phyloP scores from a whole-genome alignment of 2,329 filamentous ascomycete species.

The Aplosporella prunicola region DNA sequence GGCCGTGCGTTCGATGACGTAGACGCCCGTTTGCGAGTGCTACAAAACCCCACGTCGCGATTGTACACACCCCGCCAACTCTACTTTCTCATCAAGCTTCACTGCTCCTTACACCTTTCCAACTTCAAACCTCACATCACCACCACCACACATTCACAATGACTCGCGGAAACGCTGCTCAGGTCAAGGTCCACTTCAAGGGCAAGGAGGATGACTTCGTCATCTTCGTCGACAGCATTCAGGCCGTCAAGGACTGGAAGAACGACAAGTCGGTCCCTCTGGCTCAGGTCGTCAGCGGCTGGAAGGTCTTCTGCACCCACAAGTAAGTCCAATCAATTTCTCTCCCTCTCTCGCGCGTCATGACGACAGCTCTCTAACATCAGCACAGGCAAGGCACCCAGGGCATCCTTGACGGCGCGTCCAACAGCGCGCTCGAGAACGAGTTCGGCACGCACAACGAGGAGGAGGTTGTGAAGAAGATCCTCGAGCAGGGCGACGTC shows the following conservation, averaged over 20 bases:
- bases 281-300: slow-evolving; percentile 74
- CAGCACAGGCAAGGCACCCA: slow-evolving; percentile 68
- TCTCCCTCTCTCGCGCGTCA: not conserved
- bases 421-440: slow-evolving; percentile 64
- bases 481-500: slow-evolving; percentile 64
- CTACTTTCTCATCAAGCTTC: slow-evolving; percentile 8
- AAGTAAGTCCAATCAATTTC: slow-evolving; percentile 50
- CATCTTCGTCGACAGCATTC: slow-evolving; percentile 51
- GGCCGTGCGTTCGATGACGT: slow-evolving; percentile 10
- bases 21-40: slow-evolving; percentile 1
- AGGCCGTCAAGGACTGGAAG: slow-evolving; percentile 72
- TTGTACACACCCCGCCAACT: too few species aligned
- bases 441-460: slow-evolving; percentile 78
- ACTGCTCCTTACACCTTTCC: slow-evolving; percentile 3
- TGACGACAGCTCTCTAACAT: not conserved
- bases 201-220: slow-evolving; percentile 61
- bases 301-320: slow-evolving; percentile 84
- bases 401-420: slow-evolving; percentile 66
- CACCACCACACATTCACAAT: slow-evolving; percentile 16
- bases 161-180: slow-evolving; percentile 43
- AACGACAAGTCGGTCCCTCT: slow-evolving; percentile 68
- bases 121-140: slow-evolving; percentile 1
- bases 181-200: slow-evolving; percentile 80
- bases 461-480: slow-evolving; percentile 72
- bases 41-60: slow-evolving; percentile 11